Conservation (phyloP, 768 basidiomycete species). For the Rickenella mellea region DNA sequence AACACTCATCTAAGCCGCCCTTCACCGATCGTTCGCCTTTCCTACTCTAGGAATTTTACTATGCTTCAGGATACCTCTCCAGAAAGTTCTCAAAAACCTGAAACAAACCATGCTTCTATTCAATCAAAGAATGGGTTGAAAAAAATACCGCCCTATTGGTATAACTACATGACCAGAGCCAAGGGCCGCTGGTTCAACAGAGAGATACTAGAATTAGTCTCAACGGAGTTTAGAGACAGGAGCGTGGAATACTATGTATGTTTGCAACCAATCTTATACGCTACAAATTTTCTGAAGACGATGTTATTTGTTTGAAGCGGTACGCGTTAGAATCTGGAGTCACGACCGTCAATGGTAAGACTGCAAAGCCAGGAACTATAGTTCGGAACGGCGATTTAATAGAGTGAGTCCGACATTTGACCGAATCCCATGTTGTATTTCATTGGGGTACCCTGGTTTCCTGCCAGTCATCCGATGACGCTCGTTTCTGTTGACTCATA, state of each 20-base stretch:
- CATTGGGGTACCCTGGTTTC: background rate
- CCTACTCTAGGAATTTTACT: too few relatives aligned
- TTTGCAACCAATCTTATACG: conserved; percentile 10
- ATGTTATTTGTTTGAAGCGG: conserved; percentile 24
- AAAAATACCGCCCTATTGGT: conserved; percentile 85
- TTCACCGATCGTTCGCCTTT: too few relatives aligned
- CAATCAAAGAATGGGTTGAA: conserved; percentile 51
- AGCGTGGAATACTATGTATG: conserved; percentile 94
- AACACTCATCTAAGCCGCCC: too few relatives aligned
- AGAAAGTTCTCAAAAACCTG: too few relatives aligned
- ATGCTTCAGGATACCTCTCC: too few relatives aligned
- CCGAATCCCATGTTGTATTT: background rate
- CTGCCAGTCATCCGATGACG: too few relatives aligned
- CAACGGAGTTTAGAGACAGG: conserved; percentile 88
- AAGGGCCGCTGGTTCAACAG: conserved; percentile 86
- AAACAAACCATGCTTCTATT: too few relatives aligned
- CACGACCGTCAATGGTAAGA: conserved; percentile 88
- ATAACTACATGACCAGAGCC: conserved; percentile 87
- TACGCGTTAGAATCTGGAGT: conserved; percentile 85
- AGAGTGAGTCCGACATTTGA: conserved; percentile 50
- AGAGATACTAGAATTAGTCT: conserved; percentile 84
- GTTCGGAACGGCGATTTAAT: conserved; percentile 83
- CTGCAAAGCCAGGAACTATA: conserved; percentile 71
- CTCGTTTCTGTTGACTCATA: background rate
- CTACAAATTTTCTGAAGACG: background rate